A percentile compares a stretch with the other conserved stretches of the same genome.
Conservation (phyloP, 495 filamentous ascomycete genomes). For the Amorphotheca resinae region DNA sequence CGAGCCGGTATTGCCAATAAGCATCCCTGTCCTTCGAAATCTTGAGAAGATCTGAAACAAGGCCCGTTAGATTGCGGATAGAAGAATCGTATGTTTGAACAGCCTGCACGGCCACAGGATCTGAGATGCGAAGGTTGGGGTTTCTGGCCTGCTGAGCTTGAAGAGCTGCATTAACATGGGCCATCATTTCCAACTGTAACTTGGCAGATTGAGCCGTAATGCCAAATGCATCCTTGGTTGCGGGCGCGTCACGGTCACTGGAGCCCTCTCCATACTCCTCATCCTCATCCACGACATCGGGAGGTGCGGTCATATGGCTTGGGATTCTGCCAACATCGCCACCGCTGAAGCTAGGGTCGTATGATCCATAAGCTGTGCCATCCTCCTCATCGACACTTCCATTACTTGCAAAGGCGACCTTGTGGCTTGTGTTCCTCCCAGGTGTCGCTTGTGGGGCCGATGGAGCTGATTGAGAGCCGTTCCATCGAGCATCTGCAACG, state of each 20-base stretch:
- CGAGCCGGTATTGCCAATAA: constrained; percentile 92
- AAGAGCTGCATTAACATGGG: constrained; percentile 70
- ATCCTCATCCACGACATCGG: constrained; percentile 47
- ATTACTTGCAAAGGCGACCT: constrained; percentile 31
- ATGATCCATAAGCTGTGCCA: constrained; percentile 39
- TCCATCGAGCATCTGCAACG: constrained; percentile 28
- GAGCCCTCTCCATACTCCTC: constrained; percentile 75
- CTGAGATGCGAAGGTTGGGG: constrained; percentile 54
- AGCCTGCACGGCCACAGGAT: constrained; percentile 64
- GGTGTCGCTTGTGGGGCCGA: constrained; percentile 5
- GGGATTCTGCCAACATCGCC: constrained; percentile 36
- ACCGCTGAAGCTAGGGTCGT: constrained; percentile 41
- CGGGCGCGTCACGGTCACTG: constrained; percentile 61
- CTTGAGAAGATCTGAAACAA: constrained; percentile 77
- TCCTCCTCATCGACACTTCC: constrained; percentile 44
- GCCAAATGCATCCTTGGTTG: constrained; percentile 81
- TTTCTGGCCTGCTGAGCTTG: constrained; percentile 58
- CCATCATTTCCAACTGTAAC: constrained; percentile 79
- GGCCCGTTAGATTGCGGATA: constrained; percentile 71
- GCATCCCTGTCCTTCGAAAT: constrained; percentile 89
- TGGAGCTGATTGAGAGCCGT: constrained; percentile 27
- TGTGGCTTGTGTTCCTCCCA: constrained; percentile 12
- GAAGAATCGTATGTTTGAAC: constrained; percentile 82
- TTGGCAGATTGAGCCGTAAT: constrained; percentile 93
- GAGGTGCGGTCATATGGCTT: constrained; percentile 28